phyloP scores from a whole-genome alignment of 257 asterid genomes.

The Nicotiana benthamiana region DNA sequence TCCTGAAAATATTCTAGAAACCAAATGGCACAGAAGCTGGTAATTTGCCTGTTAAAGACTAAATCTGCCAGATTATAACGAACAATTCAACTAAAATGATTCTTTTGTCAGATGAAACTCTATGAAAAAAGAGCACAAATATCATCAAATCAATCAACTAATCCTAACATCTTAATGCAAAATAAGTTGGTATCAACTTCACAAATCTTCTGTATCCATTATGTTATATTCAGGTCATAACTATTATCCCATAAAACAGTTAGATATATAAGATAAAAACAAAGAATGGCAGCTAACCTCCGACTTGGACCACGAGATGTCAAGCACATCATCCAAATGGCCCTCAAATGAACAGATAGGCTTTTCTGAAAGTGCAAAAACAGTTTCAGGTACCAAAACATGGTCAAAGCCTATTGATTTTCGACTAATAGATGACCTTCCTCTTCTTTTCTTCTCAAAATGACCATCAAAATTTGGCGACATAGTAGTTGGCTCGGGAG shows the following conservation, averaged over 20 bases:
- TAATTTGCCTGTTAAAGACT: not conserved
- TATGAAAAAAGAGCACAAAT: not conserved
- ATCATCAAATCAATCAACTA: not conserved
- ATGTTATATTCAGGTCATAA: not conserved
- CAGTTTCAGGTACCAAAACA: slow-evolving; percentile 74
- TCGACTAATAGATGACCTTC: slow-evolving; percentile 70
- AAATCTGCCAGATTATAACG: not conserved
- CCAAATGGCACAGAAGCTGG: not conserved
- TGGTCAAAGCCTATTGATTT: slow-evolving; percentile 78
- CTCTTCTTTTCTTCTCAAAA: slow-evolving; percentile 70
- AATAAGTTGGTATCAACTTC: not conserved
- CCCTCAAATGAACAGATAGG: slow-evolving; percentile 83
- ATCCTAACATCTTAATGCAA: not conserved
- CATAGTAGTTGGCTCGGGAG: slow-evolving; percentile 69
- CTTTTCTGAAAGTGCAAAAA: slow-evolving; percentile 74
- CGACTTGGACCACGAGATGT: slow-evolving; percentile 98
- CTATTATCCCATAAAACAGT: not conserved
- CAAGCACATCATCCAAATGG: slow-evolving; percentile 78
- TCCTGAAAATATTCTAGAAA: not conserved
- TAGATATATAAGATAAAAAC: not conserved
- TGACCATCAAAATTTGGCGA: slow-evolving; percentile 71
- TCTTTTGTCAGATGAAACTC: not conserved
- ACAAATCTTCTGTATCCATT: not conserved
- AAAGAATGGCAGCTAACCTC: slow-evolving; percentile 48
- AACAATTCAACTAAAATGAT: not conserved